phyloP scores from a whole-genome alignment of 1,284 basidiomycete genomes.

The Pseudozyma sp. region DNA sequence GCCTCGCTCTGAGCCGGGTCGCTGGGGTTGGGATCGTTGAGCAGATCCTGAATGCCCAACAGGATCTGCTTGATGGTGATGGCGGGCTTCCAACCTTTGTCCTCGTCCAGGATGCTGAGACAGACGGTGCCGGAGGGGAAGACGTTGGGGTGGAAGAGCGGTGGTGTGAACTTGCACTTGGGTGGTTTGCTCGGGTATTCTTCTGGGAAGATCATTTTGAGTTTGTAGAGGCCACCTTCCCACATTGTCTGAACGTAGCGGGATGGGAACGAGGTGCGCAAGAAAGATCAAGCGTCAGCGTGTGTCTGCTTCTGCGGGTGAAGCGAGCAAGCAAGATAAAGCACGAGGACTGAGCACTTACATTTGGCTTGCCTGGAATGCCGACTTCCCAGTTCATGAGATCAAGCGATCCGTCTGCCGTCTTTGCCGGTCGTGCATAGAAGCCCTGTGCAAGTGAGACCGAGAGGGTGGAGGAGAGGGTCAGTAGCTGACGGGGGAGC shows the following conservation, averaged over 20 bases:
- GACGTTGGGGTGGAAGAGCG: slow-evolving; percentile 97
- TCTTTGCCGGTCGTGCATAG: slow-evolving; percentile 90
- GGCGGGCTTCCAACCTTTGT: slow-evolving; percentile 98
- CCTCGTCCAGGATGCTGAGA: slow-evolving; percentile 96
- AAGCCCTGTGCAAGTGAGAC: slow-evolving; percentile 78
- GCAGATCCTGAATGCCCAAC: slow-evolving; percentile 91
- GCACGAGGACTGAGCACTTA: slow-evolving; percentile 32
- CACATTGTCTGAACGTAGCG: slow-evolving; percentile 81
- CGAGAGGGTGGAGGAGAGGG: background rate
- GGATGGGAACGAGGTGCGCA: background rate
- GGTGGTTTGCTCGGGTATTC: slow-evolving; percentile 91
- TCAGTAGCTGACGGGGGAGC: background rate
- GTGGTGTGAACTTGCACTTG: slow-evolving; percentile 97
- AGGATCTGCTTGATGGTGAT: slow-evolving; percentile 99
- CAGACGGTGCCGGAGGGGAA: slow-evolving; percentile 99
- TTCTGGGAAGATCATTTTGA: slow-evolving; percentile 77
- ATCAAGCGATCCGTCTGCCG: slow-evolving; percentile 91
- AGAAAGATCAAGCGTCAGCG: background rate
- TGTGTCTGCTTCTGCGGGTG: background rate
- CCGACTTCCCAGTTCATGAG: slow-evolving; percentile 97
- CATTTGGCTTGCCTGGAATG: slow-evolving; percentile 70
- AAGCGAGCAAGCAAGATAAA: background rate
- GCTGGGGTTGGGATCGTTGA: slow-evolving; percentile 92
- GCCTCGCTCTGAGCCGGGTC: slow-evolving; percentile 97
- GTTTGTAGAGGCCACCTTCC: slow-evolving; percentile 94